Conservation (phyloP, 2,329 filamentous ascomycete genomes). For the Trichocomaceae sp. region DNA sequence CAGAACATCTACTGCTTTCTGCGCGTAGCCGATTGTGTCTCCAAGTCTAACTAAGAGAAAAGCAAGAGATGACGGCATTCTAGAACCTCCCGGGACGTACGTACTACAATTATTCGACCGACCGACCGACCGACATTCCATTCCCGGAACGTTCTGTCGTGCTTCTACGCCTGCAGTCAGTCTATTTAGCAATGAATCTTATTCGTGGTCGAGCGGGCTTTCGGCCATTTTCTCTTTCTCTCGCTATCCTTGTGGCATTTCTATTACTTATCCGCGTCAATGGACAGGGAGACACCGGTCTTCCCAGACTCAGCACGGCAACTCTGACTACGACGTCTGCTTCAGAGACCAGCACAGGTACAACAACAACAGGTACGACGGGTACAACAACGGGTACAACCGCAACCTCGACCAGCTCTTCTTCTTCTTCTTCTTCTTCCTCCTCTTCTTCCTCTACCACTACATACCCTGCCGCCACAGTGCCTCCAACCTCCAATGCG, state of each 20-base stretch:
- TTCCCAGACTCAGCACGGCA: constrained; percentile 6
- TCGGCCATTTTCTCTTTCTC: background rate
- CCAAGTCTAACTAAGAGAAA: background rate
- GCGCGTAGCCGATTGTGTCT: background rate
- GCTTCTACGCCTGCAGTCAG: background rate
- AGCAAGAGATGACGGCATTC: background rate
- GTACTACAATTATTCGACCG: constrained; percentile 2
- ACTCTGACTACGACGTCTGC: background rate
- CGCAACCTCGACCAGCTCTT: constrained; percentile 53
- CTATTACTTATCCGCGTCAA: constrained; percentile 3
- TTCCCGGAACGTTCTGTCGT: constrained; percentile 9
- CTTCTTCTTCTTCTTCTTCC: constrained; percentile 18
- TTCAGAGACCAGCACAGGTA: constrained; percentile 33
- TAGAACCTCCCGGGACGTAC: constrained; percentile 2
- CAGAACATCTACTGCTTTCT: background rate
- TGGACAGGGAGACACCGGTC: constrained; percentile 8
- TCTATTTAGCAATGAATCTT: constrained; percentile 1
- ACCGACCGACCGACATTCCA: constrained; percentile 6
- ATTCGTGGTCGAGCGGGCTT: constrained; percentile 1
- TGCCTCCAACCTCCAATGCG: constrained; percentile 76
- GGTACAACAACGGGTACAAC: constrained; percentile 22
- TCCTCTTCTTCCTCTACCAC: constrained; percentile 45
- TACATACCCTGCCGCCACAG: constrained; percentile 55
- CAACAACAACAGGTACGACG: no score
- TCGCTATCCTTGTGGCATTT: background rate